Evolutionary conservation across 768 basidiomycete species (phyloP).

Genomic region (Boletus sp.): DNA sequence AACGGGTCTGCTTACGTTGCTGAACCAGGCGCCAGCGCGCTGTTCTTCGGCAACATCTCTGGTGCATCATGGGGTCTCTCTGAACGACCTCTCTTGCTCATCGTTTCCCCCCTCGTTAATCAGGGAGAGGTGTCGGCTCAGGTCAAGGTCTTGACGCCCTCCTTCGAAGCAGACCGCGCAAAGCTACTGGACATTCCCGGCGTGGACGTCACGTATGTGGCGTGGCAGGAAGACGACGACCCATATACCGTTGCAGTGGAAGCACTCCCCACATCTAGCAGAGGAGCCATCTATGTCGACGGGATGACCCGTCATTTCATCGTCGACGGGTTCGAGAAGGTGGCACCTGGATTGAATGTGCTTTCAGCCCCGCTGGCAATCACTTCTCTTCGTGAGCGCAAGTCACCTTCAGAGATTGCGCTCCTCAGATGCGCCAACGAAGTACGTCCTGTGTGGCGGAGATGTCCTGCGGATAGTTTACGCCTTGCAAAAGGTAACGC

Average conservation of each 20-base stretch:
- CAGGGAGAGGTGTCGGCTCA: conserved; percentile 35
- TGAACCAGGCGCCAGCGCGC: conserved; percentile 71
- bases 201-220: conserved; percentile 42
- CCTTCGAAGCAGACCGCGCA: conserved; percentile 74
- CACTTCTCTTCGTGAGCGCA: conserved; percentile 65
- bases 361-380: conserved; percentile 53
- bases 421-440: conserved; percentile 79
- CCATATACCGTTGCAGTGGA: conserved; percentile 56
- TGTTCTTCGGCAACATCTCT: conserved; percentile 74
- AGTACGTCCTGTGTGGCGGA: conserved; percentile 36
- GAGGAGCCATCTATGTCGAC: conserved; percentile 55
- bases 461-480: neutral
- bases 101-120: conserved; percentile 45
- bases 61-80: conserved; percentile 61
- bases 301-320: conserved; percentile 60
- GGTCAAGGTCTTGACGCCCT: conserved; percentile 66
- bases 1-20: conserved; percentile 70
- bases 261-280: conserved; percentile 23
- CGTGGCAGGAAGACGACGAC: conserved; percentile 66
- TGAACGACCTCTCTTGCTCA: conserved; percentile 73
- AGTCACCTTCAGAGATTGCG: conserved; percentile 65
- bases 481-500: conserved; percentile 55
- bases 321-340: conserved; percentile 55
- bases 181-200: conserved; percentile 53
- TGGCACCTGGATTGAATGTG: conserved; percentile 38